phyloP scores from a whole-genome alignment of 2,329 filamentous ascomycete genomes.

The Trichophyton equinum region DNA sequence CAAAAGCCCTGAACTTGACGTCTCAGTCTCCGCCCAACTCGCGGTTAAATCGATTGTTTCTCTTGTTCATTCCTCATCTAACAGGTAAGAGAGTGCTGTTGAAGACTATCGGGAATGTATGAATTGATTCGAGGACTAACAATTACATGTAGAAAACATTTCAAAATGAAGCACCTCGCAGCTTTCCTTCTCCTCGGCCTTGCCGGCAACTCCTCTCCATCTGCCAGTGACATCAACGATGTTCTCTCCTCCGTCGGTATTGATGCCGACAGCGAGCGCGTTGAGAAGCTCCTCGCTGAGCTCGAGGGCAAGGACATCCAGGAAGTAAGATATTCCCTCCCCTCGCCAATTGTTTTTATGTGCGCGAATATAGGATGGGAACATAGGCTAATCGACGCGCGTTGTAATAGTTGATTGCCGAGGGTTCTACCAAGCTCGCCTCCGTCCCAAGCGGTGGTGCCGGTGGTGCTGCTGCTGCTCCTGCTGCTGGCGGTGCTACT shows the following conservation, averaged over 20 bases:
- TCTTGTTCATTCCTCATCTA: conserved; percentile 35
- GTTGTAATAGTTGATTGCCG: conserved; percentile 62
- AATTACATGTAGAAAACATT: conserved; percentile 7
- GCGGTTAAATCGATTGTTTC: conserved; percentile 99
- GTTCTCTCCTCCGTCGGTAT: conserved; percentile 92
- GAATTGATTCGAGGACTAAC: background rate
- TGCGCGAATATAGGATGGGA: conserved; percentile 9
- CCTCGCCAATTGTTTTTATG: background rate
- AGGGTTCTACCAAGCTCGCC: conserved; percentile 86
- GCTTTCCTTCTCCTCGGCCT: conserved; percentile 96
- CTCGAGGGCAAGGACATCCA: conserved; percentile 57
- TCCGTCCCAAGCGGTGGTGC: conserved; percentile 89
- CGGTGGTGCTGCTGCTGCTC: conserved; percentile 51
- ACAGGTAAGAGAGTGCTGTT: background rate
- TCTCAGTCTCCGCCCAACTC: conserved; percentile 95
- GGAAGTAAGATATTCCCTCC: conserved; percentile 50
- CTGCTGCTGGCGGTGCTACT: conserved; percentile 52
- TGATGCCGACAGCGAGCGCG: conserved; percentile 79
- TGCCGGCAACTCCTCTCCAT: conserved; percentile 81
- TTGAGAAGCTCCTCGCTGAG: conserved; percentile 77
- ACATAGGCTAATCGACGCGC: conserved; percentile 15
- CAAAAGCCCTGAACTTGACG: conserved; percentile 61
- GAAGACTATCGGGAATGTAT: background rate
- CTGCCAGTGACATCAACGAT: conserved; percentile 69
- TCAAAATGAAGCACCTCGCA: conserved; percentile 99